phyloP scores from a whole-genome alignment of 139 green algal genomes.

The Picochlorum sp. region DNA sequence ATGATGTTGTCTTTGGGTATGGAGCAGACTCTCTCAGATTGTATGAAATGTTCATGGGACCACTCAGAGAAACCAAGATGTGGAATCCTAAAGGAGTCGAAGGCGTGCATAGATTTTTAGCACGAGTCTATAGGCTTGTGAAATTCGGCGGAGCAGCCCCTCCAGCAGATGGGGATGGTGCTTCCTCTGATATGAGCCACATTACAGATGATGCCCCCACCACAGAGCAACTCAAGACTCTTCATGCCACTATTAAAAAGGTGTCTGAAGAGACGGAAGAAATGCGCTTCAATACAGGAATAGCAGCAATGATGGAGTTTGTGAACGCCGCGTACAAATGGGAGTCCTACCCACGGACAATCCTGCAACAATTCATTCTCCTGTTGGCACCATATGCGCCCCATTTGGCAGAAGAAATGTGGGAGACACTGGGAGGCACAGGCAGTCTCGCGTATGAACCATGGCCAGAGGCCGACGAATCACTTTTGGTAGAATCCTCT shows the following conservation, averaged over 20 bases:
- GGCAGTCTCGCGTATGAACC: constrained; percentile 63
- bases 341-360: constrained; percentile 40
- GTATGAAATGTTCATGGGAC: constrained; percentile 99
- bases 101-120: constrained; percentile 94
- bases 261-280: constrained; percentile 91
- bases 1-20: constrained; percentile 85
- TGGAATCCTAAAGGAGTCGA: constrained; percentile 89
- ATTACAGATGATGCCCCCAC: constrained; percentile 33
- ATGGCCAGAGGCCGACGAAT: constrained; percentile 68
- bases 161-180: constrained; percentile 4
- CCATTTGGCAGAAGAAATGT: constrained; percentile 90
- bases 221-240: constrained; percentile 70
- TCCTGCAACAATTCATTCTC: constrained; percentile 77
- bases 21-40: constrained; percentile 94
- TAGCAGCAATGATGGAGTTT: constrained; percentile 99
- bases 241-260: constrained; percentile 88
- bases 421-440: constrained; percentile 52
- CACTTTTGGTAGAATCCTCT: constrained; percentile 69
- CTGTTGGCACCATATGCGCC: constrained; percentile 92
- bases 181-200: neutral
- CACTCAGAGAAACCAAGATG: constrained; percentile 84
- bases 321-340: constrained; percentile 88
- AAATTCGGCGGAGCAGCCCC: constrained; percentile 20
- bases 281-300: constrained; percentile 97
- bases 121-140: constrained; percentile 68